phyloP scores from a whole-genome alignment of 1,284 basidiomycete genomes.

The Neotropicomus parvogracilis region DNA sequence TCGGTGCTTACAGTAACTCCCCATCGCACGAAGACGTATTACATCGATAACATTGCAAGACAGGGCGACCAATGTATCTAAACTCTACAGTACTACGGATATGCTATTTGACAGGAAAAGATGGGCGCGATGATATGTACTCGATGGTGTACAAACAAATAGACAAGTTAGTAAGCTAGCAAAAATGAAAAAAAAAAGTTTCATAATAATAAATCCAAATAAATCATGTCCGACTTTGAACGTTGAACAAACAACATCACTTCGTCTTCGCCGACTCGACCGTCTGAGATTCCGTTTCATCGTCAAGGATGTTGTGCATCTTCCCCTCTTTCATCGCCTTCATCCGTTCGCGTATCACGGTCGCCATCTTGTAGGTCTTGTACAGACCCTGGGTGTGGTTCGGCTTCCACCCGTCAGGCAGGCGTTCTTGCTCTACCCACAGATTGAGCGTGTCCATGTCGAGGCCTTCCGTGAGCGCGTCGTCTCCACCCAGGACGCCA shows the following conservation, averaged over 20 bases:
- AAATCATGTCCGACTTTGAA: neutral
- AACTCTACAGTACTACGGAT: too few relatives aligned
- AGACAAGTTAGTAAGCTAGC: too few relatives aligned
- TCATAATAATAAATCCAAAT: conserved; percentile 10
- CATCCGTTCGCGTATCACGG: conserved; percentile 31
- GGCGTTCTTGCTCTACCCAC: conserved; percentile 51
- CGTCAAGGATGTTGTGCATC: conserved; percentile 23
- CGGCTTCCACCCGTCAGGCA: conserved; percentile 54
- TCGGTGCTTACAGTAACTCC: too few relatives aligned
- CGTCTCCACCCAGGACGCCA: conserved; percentile 37
- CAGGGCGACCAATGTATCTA: too few relatives aligned
- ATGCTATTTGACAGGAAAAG: too few relatives aligned
- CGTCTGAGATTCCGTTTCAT: conserved; percentile 4
- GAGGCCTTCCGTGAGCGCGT: conserved; percentile 34
- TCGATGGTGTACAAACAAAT: too few relatives aligned
- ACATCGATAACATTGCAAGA: too few relatives aligned
- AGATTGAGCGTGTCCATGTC: conserved; percentile 42
- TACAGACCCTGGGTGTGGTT: conserved; percentile 43
- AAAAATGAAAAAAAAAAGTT: too few relatives aligned
- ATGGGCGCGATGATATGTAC: too few relatives aligned
- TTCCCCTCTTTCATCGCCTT: conserved; percentile 17
- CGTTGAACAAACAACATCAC: conserved; percentile 5
- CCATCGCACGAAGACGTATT: too few relatives aligned
- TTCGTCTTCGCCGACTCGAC: conserved; percentile 19
- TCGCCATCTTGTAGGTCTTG: conserved; percentile 34